These are phyloP conservation scores for Sarocladium brachiariae DNA, from an alignment of 2,329 filamentous ascomycete genomes.

Conservation along the genomic window DNA sequence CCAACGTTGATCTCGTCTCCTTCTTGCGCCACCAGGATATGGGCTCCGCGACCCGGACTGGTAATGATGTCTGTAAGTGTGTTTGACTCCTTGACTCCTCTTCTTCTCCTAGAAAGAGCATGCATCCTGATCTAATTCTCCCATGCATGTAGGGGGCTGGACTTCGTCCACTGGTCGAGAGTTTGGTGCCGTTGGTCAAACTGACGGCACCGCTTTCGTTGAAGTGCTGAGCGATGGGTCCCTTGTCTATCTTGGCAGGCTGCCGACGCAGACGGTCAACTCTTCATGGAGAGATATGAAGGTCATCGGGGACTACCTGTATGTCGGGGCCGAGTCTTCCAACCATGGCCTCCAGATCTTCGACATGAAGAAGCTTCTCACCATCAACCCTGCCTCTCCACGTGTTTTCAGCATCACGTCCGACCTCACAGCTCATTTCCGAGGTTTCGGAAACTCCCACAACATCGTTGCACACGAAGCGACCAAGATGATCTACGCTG, in stretches of 20 bases:
- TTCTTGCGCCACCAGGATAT: conserved; percentile 32
- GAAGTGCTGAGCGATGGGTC: conserved; percentile 35
- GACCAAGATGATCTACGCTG: conserved; percentile 35
- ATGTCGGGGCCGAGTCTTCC: conserved; percentile 34
- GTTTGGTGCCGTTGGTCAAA: conserved; percentile 37
- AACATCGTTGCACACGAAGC: conserved; percentile 33
- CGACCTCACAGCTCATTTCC: conserved; percentile 28
- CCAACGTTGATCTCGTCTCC: conserved; percentile 29
- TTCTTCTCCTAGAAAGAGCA: not conserved
- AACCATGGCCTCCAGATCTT: conserved; percentile 57
- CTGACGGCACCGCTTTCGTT: conserved; percentile 40
- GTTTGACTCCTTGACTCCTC: not conserved
- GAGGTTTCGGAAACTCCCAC: conserved; percentile 28
- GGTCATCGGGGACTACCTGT: conserved; percentile 26
- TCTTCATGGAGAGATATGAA: conserved; percentile 34
- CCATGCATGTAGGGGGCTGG: conserved; percentile 9
- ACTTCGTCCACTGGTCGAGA: conserved; percentile 30
- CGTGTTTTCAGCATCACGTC: conserved; percentile 21
- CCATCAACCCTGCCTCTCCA: conserved; percentile 31
- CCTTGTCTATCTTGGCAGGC: conserved; percentile 36
- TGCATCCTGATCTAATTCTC: conserved; percentile 2
- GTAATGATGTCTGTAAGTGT: conserved; percentile 27
- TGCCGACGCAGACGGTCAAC: conserved; percentile 32
- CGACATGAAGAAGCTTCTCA: conserved; percentile 48
- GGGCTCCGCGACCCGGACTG: conserved; percentile 25